Base-by-base conservation (phyloP, 768 basidiomycete species). In the Hericium coralloides region DNA sequence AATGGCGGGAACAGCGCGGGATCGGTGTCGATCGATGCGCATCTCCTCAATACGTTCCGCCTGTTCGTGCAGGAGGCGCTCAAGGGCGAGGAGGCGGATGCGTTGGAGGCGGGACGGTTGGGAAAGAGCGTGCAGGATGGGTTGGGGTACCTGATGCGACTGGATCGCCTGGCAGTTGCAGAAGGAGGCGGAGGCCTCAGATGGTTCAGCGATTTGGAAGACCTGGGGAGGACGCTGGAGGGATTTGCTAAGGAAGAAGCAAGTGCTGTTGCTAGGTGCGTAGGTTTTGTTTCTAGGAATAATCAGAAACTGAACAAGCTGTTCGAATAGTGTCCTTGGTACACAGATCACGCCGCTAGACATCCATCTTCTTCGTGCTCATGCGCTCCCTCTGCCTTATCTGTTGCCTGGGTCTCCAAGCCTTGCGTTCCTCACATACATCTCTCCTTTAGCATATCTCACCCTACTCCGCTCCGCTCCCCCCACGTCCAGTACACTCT, bases 151-250 rank as follows among this genome's bases (percentile, higher is more conserved):
- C 75, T 92, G 20, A 85, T 89, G 68, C 78, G 81, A 71, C 72
- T 91, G 12, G 90, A 92, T 63, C 74, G 75, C 18, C 70, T 92
- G 15, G 89, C 89, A 0, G 72, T 74, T 12, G 73, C 77, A 55
- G 80, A 80, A 57, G 80, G 82, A 25, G 79, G 80, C 49, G 79
- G 77, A 38, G 87, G 88, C 1, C 75, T 86, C 41, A 75, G 81
- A 54, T 92, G 90, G 90, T 91, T 92, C 66, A 80, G 76, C 55
- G 84, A 84, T 58, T 70, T 84, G 5, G 83, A 85, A 61, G 68
- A 75, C 36, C 69, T 87, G 18, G 77, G 76, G 56, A 72, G 76
- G 23, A 71, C 73, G 37, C 66, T 82, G 2, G 79, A 80, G 59
- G 67, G 64, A 9, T 70, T 87, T 57, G 79, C 84, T 1, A 73